phyloP scores from a whole-genome alignment of 305 asterid species.

The Nicotiana rustica region DNA sequence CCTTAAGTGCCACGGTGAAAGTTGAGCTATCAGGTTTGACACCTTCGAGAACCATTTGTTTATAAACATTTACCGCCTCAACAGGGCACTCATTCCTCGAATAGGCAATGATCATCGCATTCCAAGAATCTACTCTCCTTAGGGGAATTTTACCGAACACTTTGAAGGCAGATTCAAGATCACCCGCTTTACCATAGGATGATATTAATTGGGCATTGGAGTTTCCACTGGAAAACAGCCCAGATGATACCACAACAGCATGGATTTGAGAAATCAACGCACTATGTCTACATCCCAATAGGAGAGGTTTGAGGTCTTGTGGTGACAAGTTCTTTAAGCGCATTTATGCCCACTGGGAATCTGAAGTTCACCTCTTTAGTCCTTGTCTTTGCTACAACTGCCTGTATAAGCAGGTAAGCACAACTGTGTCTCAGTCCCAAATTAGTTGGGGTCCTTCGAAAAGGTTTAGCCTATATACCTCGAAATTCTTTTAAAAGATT shows the following conservation, averaged over 20 bases:
- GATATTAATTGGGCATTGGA: conserved; percentile 53
- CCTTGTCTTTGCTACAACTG: not conserved
- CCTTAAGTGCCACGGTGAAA: conserved; percentile 76
- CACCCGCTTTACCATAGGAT: conserved; percentile 54
- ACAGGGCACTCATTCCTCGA: conserved; percentile 48
- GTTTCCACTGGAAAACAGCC: conserved; percentile 46
- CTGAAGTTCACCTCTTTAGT: conserved; percentile 22
- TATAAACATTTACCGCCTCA: conserved; percentile 54
- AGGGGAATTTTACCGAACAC: conserved; percentile 68
- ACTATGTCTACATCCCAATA: conserved; percentile 51
- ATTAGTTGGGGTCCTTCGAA: no score
- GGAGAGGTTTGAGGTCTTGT: conserved; percentile 48
- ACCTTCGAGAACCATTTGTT: conserved; percentile 48
- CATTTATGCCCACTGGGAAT: conserved; percentile 41
- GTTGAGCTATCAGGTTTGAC: conserved; percentile 86
- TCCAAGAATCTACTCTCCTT: conserved; percentile 66
- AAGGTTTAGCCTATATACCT: no score
- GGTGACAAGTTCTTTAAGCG: conserved; percentile 50
- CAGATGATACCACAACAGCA: conserved; percentile 62
- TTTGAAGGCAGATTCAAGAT: conserved; percentile 51
- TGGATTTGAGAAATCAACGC: conserved; percentile 61
- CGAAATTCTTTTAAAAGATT: no score
- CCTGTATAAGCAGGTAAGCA: not conserved
- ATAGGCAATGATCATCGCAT: conserved; percentile 66
- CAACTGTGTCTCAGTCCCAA: no score